A percentile compares a stretch with the other conserved stretches of the same genome.
phyloP scores from a whole-genome alignment of 2,329 filamentous ascomycete genomes.

The Coniochaeta hoffmannii region DNA sequence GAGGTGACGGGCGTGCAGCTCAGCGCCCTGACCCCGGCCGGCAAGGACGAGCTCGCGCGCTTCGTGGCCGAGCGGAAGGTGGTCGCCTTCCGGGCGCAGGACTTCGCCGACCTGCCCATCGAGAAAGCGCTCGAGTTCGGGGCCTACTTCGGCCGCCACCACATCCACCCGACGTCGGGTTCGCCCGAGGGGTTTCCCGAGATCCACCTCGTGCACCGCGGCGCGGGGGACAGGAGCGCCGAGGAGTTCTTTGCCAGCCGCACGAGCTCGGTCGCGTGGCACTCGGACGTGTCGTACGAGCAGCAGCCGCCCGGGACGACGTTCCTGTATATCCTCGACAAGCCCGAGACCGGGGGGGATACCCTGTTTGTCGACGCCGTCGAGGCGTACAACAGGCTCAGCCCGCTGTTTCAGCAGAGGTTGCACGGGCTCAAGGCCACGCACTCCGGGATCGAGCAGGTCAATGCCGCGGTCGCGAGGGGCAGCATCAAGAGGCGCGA shows the following conservation, averaged over 20 bases:
- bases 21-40: constrained; percentile 51
- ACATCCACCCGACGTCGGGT: constrained; percentile 67
- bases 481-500: constrained; percentile 69
- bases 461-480: constrained; percentile 56
- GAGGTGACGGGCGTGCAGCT: constrained; percentile 63
- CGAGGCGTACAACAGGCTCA: constrained; percentile 75
- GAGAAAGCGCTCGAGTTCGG: constrained; percentile 56
- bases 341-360: constrained; percentile 72
- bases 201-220: constrained; percentile 67
- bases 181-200: constrained; percentile 62
- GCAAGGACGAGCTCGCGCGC: constrained; percentile 62
- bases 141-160: constrained; percentile 53
- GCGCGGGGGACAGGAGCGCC: constrained; percentile 53
- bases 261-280: constrained; percentile 80
- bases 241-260: constrained; percentile 55
- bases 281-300: constrained; percentile 85
- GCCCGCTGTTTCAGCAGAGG: constrained; percentile 69
- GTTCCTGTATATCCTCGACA: constrained; percentile 82
- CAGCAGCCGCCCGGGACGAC: constrained; percentile 83
- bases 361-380: constrained; percentile 75
- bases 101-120: constrained; percentile 57
- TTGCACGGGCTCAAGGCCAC: constrained; percentile 74
- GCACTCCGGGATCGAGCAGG: constrained; percentile 79
- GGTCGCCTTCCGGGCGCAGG: constrained; percentile 63
- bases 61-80: constrained; percentile 65